phyloP scores from a whole-genome alignment of 768 basidiomycete species.

The Tricholoma flavovirens region DNA sequence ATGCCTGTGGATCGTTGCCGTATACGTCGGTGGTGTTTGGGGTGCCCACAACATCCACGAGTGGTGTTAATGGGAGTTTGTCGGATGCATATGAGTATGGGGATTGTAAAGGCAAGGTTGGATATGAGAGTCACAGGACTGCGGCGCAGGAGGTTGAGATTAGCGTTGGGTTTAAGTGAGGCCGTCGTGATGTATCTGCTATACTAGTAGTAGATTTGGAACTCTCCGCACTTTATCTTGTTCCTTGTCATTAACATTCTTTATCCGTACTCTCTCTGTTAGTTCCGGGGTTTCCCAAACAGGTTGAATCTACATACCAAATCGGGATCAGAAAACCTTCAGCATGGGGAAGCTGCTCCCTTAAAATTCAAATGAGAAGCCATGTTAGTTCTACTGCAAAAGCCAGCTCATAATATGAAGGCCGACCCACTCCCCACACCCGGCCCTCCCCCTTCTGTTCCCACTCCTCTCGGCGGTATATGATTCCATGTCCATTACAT shows the following conservation, averaged over 20 bases:
- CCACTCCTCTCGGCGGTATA: too few species aligned
- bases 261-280: background rate
- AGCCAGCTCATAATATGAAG: too few species aligned
- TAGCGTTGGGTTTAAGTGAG: constrained; percentile 1
- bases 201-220: too few species aligned
- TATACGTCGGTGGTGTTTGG: background rate
- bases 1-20: background rate
- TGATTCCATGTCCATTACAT: too few species aligned
- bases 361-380: too few species aligned
- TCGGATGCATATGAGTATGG: background rate
- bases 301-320: too few species aligned
- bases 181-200: background rate
- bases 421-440: too few species aligned
- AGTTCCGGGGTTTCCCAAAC: too few species aligned
- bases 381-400: too few species aligned
- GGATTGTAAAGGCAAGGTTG: background rate
- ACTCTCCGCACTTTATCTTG: background rate
- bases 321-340: too few species aligned
- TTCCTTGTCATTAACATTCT: background rate
- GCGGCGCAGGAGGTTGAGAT: background rate
- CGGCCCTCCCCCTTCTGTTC: too few species aligned
- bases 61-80: background rate
- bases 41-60: background rate
- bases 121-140: background rate
- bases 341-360: too few species aligned